Percentiles rank a stretch among this genome's conserved stretches.
Evolutionary conservation across 768 basidiomycete species (phyloP).

Genomic region (Amanita phalloides): DNA sequence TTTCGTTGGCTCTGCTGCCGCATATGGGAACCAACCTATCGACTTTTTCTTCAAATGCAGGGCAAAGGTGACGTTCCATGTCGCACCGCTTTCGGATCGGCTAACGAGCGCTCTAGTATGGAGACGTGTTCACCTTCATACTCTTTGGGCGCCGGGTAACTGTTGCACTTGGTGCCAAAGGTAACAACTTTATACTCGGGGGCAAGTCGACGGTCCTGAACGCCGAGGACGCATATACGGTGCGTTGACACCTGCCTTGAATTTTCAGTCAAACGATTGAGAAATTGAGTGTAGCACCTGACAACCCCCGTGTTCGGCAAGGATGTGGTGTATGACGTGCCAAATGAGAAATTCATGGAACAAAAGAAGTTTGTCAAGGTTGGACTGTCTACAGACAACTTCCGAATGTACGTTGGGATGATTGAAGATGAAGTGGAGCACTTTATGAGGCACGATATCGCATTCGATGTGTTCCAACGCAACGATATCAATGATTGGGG

Average conservation of each 20-base stretch:
- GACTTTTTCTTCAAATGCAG: slow-evolving; percentile 74
- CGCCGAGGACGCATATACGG: slow-evolving; percentile 96
- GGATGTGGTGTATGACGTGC: slow-evolving; percentile 95
- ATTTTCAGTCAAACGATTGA: neutral
- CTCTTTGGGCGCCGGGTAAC: slow-evolving; percentile 85
- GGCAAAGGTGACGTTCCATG: slow-evolving; percentile 47
- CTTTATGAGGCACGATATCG: slow-evolving; percentile 55
- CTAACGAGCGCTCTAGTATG: slow-evolving; percentile 47
- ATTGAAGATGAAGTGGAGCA: slow-evolving; percentile 67
- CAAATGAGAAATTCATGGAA: slow-evolving; percentile 96
- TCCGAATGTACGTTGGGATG: slow-evolving; percentile 76
- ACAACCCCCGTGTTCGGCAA: slow-evolving; percentile 96
- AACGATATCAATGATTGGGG: slow-evolving; percentile 73
- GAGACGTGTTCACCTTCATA: slow-evolving; percentile 94
- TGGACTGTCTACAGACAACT: slow-evolving; percentile 86
- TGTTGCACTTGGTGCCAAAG: slow-evolving; percentile 82
- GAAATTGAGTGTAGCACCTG: slow-evolving; percentile 44
- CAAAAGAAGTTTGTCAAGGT: slow-evolving; percentile 99
- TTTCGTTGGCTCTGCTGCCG: slow-evolving; percentile 77
- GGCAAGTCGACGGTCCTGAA: slow-evolving; percentile 88
- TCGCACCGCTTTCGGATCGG: neutral
- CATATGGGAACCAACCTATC: slow-evolving; percentile 89
- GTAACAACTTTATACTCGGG: slow-evolving; percentile 90
- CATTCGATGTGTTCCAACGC: slow-evolving; percentile 51
- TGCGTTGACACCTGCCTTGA: slow-evolving; percentile 21